phyloP scores from a whole-genome alignment of 192 early-diverging fungal species.

The Lunasporangiospora selenospora region DNA sequence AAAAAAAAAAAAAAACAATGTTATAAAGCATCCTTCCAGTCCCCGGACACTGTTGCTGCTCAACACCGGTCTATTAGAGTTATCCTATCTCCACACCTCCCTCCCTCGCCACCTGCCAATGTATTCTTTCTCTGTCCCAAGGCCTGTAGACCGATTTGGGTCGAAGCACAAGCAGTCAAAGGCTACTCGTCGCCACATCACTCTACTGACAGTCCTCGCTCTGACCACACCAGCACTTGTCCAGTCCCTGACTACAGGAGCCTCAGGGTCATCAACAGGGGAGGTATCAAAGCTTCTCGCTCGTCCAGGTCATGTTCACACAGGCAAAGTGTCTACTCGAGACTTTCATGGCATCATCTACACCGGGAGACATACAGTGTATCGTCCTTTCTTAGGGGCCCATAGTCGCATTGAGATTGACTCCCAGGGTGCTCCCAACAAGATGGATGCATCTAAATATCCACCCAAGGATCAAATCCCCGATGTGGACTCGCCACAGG shows the following conservation, averaged over 20 bases:
- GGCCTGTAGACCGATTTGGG: too few species aligned
- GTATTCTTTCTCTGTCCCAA: too few species aligned
- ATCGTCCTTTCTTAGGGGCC: too few species aligned
- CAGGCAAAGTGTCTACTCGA: too few species aligned
- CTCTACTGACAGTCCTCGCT: conserved; percentile 7
- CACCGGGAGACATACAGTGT: background rate
- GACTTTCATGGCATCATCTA: conserved; percentile 33
- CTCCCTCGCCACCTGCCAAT: too few species aligned
- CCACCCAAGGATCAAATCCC: conserved; percentile 42
- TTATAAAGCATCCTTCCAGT: too few species aligned
- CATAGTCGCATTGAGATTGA: background rate
- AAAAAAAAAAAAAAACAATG: too few species aligned
- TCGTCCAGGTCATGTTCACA: background rate
- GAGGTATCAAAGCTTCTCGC: conserved; percentile 6
- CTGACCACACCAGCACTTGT: conserved; percentile 3
- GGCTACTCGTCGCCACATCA: conserved; percentile 2
- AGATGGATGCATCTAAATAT: conserved; percentile 14
- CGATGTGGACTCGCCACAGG: conserved; percentile 39
- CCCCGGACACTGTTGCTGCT: too few species aligned
- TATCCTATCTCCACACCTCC: too few species aligned
- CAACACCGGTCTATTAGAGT: too few species aligned
- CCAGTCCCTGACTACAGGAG: background rate
- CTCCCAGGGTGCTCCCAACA: background rate
- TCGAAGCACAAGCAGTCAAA: too few species aligned
- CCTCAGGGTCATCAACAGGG: background rate